Percentiles rank a stretch among this genome's conserved stretches.
phyloP scores from a whole-genome alignment of 306 rosid species.

The Luffa aegyptiaca region DNA sequence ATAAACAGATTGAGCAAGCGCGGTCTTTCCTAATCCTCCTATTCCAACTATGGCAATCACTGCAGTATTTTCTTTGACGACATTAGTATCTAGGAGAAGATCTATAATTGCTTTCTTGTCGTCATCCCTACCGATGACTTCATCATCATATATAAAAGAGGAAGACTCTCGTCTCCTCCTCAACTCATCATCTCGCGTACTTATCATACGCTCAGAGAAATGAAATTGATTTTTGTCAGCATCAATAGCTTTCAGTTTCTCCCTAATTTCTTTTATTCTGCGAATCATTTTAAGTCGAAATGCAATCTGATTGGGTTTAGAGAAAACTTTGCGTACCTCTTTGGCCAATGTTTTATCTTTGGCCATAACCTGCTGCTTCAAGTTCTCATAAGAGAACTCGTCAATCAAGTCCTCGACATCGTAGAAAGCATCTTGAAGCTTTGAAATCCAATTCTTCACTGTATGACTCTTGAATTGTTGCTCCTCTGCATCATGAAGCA shows the following conservation, averaged over 20 bases:
- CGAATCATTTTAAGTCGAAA: background rate
- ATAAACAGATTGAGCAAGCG: background rate
- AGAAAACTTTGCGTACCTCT: background rate
- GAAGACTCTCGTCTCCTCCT: background rate
- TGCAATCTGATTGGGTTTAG: background rate
- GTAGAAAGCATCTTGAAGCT: background rate
- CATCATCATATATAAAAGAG: background rate
- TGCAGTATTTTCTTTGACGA: too few species aligned
- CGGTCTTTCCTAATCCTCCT: background rate
- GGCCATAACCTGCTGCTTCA: background rate
- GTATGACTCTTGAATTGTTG: background rate
- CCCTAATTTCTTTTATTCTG: background rate
- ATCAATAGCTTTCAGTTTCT: background rate
- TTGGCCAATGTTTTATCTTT: background rate
- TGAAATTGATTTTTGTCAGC: background rate
- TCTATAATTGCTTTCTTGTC: background rate
- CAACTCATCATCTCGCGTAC: background rate
- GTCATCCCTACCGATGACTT: slow-evolving; percentile 8
- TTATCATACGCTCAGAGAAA: background rate
- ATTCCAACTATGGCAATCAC: background rate
- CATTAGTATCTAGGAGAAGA: background rate
- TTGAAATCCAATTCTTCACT: background rate
- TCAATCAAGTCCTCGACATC: background rate
- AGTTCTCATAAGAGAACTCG: background rate
- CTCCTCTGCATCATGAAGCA: background rate